These are phyloP conservation scores for Candida khao-thaluensis DNA, from an alignment of 805 yeast genomes.

Conservation along the genomic window DNA sequence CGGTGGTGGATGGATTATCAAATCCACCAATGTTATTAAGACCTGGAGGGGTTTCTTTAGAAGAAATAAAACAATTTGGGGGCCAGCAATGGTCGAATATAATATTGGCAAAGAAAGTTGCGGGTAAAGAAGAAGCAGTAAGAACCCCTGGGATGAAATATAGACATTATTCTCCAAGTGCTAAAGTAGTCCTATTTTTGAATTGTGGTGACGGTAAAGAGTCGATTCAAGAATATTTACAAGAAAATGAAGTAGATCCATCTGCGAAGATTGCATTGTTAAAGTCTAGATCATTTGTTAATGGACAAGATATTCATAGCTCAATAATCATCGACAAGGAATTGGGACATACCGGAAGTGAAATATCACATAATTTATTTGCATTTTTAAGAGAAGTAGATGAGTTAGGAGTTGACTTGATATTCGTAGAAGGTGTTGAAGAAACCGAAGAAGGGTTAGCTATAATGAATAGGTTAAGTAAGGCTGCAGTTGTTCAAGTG, in stretches of 20 bases:
- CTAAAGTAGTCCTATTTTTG: constrained; percentile 69
- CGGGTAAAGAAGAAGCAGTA: constrained; percentile 65
- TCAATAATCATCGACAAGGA: constrained; percentile 27
- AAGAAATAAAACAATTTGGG: constrained; percentile 64
- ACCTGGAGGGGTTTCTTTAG: constrained; percentile 91
- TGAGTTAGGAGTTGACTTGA: constrained; percentile 60
- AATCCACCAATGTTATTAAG: constrained; percentile 83
- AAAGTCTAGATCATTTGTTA: constrained; percentile 37
- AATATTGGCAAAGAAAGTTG: constrained; percentile 61
- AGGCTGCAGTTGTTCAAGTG: constrained; percentile 68
- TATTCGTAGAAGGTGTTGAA: constrained; percentile 80
- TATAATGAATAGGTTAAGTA: constrained; percentile 84
- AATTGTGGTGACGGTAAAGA: constrained; percentile 45
- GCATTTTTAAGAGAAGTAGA: constrained; percentile 74
- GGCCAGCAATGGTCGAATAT: constrained; percentile 69
- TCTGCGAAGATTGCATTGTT: constrained; percentile 51
- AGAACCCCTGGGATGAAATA: constrained; percentile 98
- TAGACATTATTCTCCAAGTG: constrained; percentile 89
- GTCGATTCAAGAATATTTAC: constrained; percentile 30
- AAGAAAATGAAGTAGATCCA: constrained; percentile 13
- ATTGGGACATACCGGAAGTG: constrained; percentile 49
- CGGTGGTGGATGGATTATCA: constrained; percentile 88
- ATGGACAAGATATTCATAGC: constrained; percentile 18
- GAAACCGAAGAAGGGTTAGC: constrained; percentile 85
- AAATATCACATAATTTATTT: constrained; percentile 76